Evolutionary conservation across 2,329 filamentous ascomycete genomes (phyloP).

Genomic region (Cytospora mali): DNA sequence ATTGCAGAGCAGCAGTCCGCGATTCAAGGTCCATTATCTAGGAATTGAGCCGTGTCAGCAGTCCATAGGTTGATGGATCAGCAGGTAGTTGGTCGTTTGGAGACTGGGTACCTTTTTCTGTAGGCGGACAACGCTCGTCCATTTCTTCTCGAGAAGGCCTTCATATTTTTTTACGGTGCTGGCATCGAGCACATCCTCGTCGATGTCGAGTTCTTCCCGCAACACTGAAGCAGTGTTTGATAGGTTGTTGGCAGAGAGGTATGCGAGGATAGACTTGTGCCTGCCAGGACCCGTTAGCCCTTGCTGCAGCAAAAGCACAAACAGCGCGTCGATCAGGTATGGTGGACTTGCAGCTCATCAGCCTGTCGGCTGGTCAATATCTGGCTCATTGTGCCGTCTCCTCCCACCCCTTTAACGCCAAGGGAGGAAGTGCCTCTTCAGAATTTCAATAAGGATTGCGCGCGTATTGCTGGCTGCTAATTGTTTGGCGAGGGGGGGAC

Average conservation of each 20-base stretch:
- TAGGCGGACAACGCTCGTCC: slow-evolving; percentile 91
- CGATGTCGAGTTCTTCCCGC: slow-evolving; percentile 74
- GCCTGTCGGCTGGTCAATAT: slow-evolving; percentile 79
- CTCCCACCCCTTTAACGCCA: slow-evolving; percentile 13
- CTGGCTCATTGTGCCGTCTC: slow-evolving; percentile 62
- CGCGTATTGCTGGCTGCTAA: background rate
- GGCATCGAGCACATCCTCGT: slow-evolving; percentile 72
- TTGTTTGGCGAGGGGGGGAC: background rate
- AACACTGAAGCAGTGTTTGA: slow-evolving; percentile 70
- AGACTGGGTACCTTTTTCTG: slow-evolving; percentile 77
- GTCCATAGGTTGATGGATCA: slow-evolving; percentile 14
- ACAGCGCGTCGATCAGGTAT: slow-evolving; percentile 24
- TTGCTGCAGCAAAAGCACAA: slow-evolving; percentile 14
- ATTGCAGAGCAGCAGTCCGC: slow-evolving; percentile 71
- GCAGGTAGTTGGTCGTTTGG: slow-evolving; percentile 20
- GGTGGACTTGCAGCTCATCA: slow-evolving; percentile 75
- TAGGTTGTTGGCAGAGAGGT: slow-evolving; percentile 75
- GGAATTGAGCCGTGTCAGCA: slow-evolving; percentile 24
- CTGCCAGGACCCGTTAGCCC: slow-evolving; percentile 47
- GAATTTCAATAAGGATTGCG: background rate
- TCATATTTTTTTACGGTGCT: slow-evolving; percentile 92
- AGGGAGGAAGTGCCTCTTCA: background rate
- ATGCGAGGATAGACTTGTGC: slow-evolving; percentile 92
- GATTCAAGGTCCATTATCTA: slow-evolving; percentile 94
- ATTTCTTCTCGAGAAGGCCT: slow-evolving; percentile 93